A percentile compares a stretch with the other conserved stretches of the same genome.
Conservation (phyloP, 441 rosid species). For the Erodium chrysanthum region DNA sequence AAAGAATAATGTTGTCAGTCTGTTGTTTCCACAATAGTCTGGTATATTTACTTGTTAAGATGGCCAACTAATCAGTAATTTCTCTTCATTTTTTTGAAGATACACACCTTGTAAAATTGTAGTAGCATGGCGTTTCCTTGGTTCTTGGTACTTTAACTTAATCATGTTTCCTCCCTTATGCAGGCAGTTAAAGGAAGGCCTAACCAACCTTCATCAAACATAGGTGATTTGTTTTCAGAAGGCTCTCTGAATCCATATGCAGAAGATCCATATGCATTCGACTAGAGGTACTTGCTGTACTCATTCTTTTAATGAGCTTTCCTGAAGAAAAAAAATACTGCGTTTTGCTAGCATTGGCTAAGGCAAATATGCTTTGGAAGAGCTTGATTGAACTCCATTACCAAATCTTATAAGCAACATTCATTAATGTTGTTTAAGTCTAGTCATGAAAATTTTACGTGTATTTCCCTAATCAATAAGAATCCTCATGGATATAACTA, state of each 20-base stretch:
- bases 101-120: background rate
- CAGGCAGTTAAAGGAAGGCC: constrained; percentile 31
- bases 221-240: constrained; percentile 86
- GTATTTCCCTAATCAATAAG: background rate
- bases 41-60: background rate
- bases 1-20: background rate
- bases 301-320: background rate
- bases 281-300: constrained; percentile 21
- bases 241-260: constrained; percentile 79
- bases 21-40: background rate
- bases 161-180: background rate
- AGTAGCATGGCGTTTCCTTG: background rate
- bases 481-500: background rate
- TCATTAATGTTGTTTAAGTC: background rate
- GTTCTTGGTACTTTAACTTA: background rate
- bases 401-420: background rate
- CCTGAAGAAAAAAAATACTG: background rate
- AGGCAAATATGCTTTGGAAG: background rate
- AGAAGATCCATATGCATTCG: constrained; percentile 83
- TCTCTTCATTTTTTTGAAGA: background rate
- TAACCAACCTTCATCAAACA: constrained; percentile 45
- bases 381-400: background rate
- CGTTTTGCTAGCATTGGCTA: background rate
- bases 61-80: background rate
- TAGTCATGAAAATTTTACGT: background rate